Percentiles rank a stretch among this genome's conserved stretches.
These are phyloP conservation scores for Dendrobium huoshanense DNA, from an alignment of 106 monocot species.

Conservation along the genomic window DNA sequence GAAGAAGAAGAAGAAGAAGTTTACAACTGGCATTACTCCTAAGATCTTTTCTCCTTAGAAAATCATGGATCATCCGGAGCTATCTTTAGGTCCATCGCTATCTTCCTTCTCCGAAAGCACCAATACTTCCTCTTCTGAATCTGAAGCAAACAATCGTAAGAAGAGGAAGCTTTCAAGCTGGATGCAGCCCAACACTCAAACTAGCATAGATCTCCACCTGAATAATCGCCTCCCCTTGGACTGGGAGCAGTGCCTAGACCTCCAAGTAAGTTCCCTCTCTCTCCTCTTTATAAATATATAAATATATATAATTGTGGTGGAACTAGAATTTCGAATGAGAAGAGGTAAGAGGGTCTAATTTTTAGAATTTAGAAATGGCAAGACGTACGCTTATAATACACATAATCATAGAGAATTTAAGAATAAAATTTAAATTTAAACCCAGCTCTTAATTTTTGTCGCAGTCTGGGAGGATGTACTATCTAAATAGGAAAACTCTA, in stretches of 20 bases:
- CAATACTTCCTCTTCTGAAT: constrained; percentile 36
- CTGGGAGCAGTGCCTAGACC: constrained; percentile 81
- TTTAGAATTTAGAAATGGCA: no score
- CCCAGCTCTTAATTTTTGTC: not conserved
- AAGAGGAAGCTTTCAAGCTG: constrained; percentile 47
- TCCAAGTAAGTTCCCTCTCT: constrained; percentile 30
- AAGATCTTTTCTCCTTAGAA: not conserved
- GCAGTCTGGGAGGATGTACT: constrained; percentile 74
- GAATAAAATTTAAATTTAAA: no score
- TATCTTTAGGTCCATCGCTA: constrained; percentile 41
- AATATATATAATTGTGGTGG: not conserved
- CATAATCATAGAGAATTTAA: no score
- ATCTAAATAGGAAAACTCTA: constrained; percentile 59
- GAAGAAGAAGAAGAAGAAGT: constrained; percentile 14
- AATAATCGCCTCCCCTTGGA: constrained; percentile 59
- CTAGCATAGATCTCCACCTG: constrained; percentile 45
- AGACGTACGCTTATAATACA: no score
- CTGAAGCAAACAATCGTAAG: constrained; percentile 23
- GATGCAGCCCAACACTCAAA: constrained; percentile 15
- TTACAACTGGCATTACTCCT: not conserved
- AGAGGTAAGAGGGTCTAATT: no score
- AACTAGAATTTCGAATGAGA: no score
- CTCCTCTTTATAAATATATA: not conserved
- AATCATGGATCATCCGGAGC: constrained; percentile 37
- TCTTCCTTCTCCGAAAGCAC: not conserved